Percentiles rank a stretch among this genome's conserved stretches.
Conservation (phyloP, 208 protist genomes). For the Vickermania ingenoplastis region DNA sequence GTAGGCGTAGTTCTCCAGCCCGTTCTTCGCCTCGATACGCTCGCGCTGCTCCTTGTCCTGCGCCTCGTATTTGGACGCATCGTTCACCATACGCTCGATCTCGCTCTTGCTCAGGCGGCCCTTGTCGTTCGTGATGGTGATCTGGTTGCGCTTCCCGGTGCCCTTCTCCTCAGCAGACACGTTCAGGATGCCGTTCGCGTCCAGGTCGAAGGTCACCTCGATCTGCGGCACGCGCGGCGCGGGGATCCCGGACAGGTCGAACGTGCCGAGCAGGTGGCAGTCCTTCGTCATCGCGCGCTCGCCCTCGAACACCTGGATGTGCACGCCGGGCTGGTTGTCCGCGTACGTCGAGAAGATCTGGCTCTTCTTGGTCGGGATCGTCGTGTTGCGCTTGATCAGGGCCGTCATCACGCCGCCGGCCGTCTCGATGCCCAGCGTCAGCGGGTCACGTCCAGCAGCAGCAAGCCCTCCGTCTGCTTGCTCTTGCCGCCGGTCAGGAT, state of each 20-base stretch:
- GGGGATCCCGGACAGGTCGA: constrained; percentile 71
- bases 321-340: constrained; percentile 95
- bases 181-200: constrained; percentile 93
- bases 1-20: constrained; percentile 90
- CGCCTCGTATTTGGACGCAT: constrained; percentile 7
- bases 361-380: constrained; percentile 22
- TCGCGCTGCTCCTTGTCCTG: constrained; percentile 20
- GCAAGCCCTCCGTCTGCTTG: constrained; percentile 23
- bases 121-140: constrained; percentile 69
- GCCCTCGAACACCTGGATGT: constrained; percentile 97
- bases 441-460: constrained; percentile 82
- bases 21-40: constrained; percentile 74
- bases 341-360: constrained; percentile 82
- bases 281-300: constrained; percentile 92
- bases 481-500: constrained; percentile 45
- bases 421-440: constrained; percentile 86
- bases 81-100: constrained; percentile 22
- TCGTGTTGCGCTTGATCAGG: constrained; percentile 39
- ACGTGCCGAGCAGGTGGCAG: constrained; percentile 93
- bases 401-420: constrained; percentile 72
- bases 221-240: constrained; percentile 89
- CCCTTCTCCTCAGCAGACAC: constrained; percentile 91
- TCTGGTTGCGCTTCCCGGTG: constrained; percentile 62
- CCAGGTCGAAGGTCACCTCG: constrained; percentile 89
- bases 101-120: constrained; percentile 11